phyloP scores from a whole-genome alignment of 805 yeast genomes.

The Cyberlindnera subsufficiens region DNA sequence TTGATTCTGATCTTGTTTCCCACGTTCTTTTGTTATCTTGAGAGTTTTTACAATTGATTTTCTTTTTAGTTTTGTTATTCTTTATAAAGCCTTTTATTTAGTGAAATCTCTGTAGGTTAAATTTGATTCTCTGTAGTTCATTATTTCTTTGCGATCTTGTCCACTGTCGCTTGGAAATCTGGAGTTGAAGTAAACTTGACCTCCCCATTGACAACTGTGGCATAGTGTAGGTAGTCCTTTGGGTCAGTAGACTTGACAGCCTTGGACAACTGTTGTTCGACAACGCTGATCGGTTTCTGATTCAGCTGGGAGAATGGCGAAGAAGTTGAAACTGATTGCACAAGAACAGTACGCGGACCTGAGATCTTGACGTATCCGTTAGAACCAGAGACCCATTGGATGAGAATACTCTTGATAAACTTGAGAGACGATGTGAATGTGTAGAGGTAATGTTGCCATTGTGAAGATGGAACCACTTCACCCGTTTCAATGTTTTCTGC shows the following conservation, averaged over 20 bases:
- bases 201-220: conserved; percentile 36
- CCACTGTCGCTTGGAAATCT: conserved; percentile 32
- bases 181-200: conserved; percentile 40
- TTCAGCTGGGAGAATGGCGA: background rate
- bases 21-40: no score
- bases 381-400: background rate
- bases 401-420: background rate
- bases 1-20: no score
- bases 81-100: no score
- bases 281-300: conserved; percentile 6
- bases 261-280: conserved; percentile 4
- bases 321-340: conserved; percentile 10
- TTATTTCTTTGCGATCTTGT: conserved; percentile 21
- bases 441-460: background rate
- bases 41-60: no score
- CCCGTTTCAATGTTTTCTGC: background rate
- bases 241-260: conserved; percentile 11
- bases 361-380: conserved; percentile 31
- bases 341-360: conserved; percentile 38
- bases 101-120: no score
- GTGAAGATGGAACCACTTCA: background rate
- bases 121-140: background rate
- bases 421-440: background rate
- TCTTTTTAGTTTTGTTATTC: no score
- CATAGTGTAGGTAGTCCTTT: conserved; percentile 44